Evolutionary conservation across 345 rosid species (phyloP).

Genomic region (Ricinus communis): DNA sequence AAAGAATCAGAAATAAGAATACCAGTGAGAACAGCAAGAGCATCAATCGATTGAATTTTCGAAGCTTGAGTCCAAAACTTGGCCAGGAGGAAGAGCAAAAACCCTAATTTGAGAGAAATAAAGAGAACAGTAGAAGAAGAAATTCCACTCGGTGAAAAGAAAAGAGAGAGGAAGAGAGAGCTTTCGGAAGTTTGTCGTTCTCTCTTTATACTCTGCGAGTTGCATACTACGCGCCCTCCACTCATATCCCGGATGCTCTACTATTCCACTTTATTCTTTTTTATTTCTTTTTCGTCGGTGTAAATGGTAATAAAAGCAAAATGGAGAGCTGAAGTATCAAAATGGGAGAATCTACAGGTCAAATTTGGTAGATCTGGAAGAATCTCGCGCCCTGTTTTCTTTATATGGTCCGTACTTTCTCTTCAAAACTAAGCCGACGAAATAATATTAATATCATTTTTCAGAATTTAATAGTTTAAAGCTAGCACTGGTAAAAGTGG

Average conservation of each 20-base stretch:
- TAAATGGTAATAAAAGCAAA: not conserved
- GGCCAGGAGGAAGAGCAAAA: not conserved
- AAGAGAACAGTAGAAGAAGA: not conserved
- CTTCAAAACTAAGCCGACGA: too few relatives aligned
- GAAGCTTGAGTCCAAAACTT: not conserved
- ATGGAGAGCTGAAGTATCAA: not conserved
- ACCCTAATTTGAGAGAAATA: slow-evolving; percentile 29
- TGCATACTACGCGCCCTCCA: slow-evolving; percentile 4
- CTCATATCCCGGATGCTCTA: not conserved
- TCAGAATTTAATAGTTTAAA: too few relatives aligned
- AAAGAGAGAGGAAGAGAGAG: not conserved
- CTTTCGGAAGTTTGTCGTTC: slow-evolving; percentile 7
- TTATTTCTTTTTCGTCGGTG: too few relatives aligned
- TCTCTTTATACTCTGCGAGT: slow-evolving; percentile 1
- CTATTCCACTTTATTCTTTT: too few relatives aligned
- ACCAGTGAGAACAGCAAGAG: not conserved
- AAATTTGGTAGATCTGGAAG: not conserved
- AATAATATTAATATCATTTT: too few relatives aligned
- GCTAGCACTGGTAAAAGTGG: too few relatives aligned
- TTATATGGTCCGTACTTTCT: not conserved
- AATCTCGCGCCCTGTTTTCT: not conserved
- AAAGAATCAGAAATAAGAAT: not conserved
- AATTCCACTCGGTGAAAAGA: slow-evolving; percentile 14
- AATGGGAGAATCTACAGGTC: not conserved
- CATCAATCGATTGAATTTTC: not conserved